Evolutionary conservation across 2,329 filamentous ascomycete genomes (phyloP), one percentile per base, ranked within the genome.

Genomic region (Macrophomina pseudophaseolina): DNA sequence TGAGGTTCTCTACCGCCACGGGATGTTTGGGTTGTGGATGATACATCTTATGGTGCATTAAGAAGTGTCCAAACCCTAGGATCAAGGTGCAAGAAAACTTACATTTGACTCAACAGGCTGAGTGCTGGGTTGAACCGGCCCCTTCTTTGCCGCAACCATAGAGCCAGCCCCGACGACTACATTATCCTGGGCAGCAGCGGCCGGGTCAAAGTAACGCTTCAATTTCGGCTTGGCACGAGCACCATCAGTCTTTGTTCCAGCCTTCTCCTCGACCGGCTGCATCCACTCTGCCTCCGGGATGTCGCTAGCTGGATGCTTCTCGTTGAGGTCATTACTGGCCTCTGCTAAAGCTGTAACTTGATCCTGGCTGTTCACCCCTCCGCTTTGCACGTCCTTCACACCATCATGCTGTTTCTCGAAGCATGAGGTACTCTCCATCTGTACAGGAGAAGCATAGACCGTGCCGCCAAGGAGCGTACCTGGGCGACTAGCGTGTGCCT

Each of bases 281-380:
- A 30, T 42, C 62, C 62, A 64, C 35, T 64, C 62, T 4, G 62
- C 49, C n/a, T 18, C 14, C 9, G 49, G 62, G 7, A 54, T 35
- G 14, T 33, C 62, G 4, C 28, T 30, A 1, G 4, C 30, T 8
- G 32, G 32, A 23, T 16, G 5, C 5, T 23, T 9, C 30, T 23
- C 32, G 5, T 35, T 7, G 1, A 11, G 5, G 5, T 16, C 32
- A n/a, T 32, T 53, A 23, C 9, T 52, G 3, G 49, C 9, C 52
- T 54, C 52, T 38, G 33, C n/a, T 16, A 9, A 28, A 23, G n/a
- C 14, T 14, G 14, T 14, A 54, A 5, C 5, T 12, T 8, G n/a
- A 33, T 11, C 32, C 32, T 38, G n/a, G 16, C 12, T 35, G 30
- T 18, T 44, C 8, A n/a, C 1, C 9, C 12, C 42, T 14, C 16